phyloP scores from a whole-genome alignment of 495 filamentous ascomycete species.

The Cetradonia linearis region DNA sequence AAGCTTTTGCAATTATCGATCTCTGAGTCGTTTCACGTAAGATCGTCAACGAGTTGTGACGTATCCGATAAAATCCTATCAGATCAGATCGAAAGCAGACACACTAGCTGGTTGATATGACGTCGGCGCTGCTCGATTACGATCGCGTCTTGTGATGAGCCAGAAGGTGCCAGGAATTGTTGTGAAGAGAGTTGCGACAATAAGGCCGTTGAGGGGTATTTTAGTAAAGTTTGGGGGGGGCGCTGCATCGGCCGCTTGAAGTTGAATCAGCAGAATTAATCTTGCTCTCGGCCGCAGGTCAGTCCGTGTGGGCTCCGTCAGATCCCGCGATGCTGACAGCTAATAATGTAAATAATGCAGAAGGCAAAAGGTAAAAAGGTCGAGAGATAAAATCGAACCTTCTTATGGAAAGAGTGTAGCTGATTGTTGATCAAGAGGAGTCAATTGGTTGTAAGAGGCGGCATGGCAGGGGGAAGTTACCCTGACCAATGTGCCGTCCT shows the following conservation, averaged over 20 bases:
- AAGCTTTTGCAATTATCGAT: conserved; percentile 8
- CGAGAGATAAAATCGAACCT: neutral
- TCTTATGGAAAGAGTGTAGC: neutral
- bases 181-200: neutral
- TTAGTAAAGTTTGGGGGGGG: neutral
- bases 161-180: neutral
- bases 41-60: conserved; percentile 4
- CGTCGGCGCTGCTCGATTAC: neutral
- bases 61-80: conserved; percentile 1
- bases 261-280: conserved; percentile 7
- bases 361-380: neutral
- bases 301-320: conserved; percentile 1
- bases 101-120: neutral
- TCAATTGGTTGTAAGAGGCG: neutral
- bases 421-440: neutral
- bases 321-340: conserved; percentile 3
- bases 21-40: conserved; percentile 12
- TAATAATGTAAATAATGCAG: too few relatives aligned
- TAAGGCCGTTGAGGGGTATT: neutral
- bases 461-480: neutral
- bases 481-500: conserved; percentile 1
- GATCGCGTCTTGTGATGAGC: neutral
- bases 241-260: neutral
- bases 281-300: neutral
- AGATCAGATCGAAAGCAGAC: neutral